phyloP scores from a whole-genome alignment of 2,329 filamentous ascomycete genomes.

The Ophiostoma angusticollis region DNA sequence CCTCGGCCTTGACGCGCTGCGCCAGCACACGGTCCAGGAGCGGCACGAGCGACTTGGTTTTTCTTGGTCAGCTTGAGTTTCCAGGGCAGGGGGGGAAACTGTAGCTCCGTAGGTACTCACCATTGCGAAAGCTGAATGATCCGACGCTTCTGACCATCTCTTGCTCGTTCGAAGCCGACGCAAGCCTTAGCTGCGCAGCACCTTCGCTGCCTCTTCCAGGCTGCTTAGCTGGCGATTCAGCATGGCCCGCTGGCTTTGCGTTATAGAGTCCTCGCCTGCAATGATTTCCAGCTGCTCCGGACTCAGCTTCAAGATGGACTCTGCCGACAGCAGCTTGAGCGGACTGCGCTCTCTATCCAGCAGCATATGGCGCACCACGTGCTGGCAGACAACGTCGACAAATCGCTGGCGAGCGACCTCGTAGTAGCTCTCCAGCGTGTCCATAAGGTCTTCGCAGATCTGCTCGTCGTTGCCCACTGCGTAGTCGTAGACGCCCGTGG shows the following conservation, averaged over 20 bases:
- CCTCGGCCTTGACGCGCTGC: conserved; percentile 92
- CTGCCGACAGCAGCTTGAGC: conserved; percentile 37
- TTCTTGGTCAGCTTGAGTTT: too few relatives aligned
- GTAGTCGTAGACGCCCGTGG: neutral
- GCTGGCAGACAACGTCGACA: conserved; percentile 46
- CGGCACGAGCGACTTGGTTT: conserved; percentile 82
- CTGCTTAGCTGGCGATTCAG: conserved; percentile 33
- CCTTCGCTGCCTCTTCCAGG: conserved; percentile 24
- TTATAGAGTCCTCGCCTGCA: conserved; percentile 40
- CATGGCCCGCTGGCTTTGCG: conserved; percentile 27
- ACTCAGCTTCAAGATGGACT: conserved; percentile 35
- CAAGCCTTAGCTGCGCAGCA: conserved; percentile 11
- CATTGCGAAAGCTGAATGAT: too few relatives aligned
- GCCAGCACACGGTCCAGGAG: conserved; percentile 97
- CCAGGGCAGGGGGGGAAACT: too few relatives aligned
- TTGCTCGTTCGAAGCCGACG: too few relatives aligned
- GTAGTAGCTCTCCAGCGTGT: conserved; percentile 50
- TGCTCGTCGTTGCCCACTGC: conserved; percentile 15
- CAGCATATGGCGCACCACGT: conserved; percentile 40
- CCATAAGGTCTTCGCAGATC: conserved; percentile 38
- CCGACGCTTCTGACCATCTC: too few relatives aligned
- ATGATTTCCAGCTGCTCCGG: conserved; percentile 38
- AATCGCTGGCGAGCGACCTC: conserved; percentile 47
- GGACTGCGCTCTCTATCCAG: conserved; percentile 37
- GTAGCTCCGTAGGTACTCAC: too few relatives aligned